Conservation (phyloP, 1,284 basidiomycete genomes). For the Dichomitus squalens region DNA sequence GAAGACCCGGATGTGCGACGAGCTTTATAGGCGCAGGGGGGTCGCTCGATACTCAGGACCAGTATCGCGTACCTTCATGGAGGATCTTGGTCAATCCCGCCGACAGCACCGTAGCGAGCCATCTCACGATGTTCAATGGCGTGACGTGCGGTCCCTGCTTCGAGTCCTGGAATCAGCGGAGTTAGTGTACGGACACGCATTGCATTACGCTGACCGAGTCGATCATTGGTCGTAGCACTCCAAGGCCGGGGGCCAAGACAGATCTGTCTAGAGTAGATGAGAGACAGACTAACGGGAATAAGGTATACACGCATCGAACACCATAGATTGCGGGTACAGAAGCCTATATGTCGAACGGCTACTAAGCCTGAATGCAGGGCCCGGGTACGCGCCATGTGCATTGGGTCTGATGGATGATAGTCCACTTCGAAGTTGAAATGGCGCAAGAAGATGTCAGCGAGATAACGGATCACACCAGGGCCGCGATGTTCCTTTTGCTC, state of each 20-base stretch:
- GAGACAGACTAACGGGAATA: not conserved
- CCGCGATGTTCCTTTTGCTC: no score
- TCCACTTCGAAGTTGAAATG: not conserved
- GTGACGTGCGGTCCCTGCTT: conserved; percentile 1
- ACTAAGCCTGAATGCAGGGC: not conserved
- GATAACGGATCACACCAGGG: not conserved
- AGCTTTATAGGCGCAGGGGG: conserved; percentile 13
- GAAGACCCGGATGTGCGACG: not conserved
- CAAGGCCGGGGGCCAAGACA: no score
- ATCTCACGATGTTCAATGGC: not conserved
- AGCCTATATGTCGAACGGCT: not conserved
- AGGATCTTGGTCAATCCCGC: conserved; percentile 1
- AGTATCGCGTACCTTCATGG: not conserved
- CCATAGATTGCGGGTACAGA: not conserved
- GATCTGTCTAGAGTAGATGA: not conserved
- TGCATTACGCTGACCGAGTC: not conserved
- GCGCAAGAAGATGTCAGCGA: not conserved
- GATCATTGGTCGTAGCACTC: not conserved
- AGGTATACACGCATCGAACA: not conserved
- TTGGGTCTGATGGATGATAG: not conserved
- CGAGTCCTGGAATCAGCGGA: not conserved
- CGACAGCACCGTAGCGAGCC: no score
- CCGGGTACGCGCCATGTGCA: not conserved
- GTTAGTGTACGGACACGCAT: not conserved
- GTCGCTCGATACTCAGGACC: not conserved